Evolutionary conservation across 2,329 filamentous ascomycete genomes (phyloP), one percentile per base, ranked within the genome.

Genomic region (Paramyrothecium roridum): DNA sequence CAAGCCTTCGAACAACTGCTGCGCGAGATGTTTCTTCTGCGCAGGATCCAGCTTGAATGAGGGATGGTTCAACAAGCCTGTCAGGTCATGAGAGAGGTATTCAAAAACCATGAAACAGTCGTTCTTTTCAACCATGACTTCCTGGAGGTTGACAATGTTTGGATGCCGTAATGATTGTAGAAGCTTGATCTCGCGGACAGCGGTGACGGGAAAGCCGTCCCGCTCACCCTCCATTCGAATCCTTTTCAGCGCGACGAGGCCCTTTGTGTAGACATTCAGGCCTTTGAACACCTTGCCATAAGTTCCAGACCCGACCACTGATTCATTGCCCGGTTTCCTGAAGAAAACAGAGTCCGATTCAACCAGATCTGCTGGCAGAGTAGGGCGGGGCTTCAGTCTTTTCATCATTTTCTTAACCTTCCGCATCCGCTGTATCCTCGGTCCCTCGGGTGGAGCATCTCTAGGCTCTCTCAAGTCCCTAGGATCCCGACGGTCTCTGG

Each of bases 41-140:
- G 88, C 85, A 3, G 86, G 77, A 40, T 95, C 89, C 16, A 99
- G 83, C 57, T 87, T 88, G 74, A 96, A 99, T 0, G 88, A 89
- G 0, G 95, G 95, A 67, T 99, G 95, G 65, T 98, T 98, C 57
- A 99, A 84, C 33, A 99, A 79, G 16, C 95, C 95, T 3, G 95
- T 99, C 57, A 99, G 78, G 70, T 99, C 95, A 70, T 99, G 95
- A 2, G 95, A 93, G 33, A 98, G 81, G 68, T 99, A 99, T 71
- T 99, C 95, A 61, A 99, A 99, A 3, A 99, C 95, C 95, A 99
- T 99, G 74, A 96, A 99, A 71, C 95, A 99, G 73, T 98, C 93
- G 63, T 98, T 98, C 68, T 89, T 90, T 74, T 99, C 95, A 2
- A 99, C 95, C 95, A 99, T 99, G 61, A 96, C 91, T 74, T 96